These are phyloP conservation scores for Candida coquimbonensis DNA, from an alignment of 805 yeast genomes.

Conservation along the genomic window DNA sequence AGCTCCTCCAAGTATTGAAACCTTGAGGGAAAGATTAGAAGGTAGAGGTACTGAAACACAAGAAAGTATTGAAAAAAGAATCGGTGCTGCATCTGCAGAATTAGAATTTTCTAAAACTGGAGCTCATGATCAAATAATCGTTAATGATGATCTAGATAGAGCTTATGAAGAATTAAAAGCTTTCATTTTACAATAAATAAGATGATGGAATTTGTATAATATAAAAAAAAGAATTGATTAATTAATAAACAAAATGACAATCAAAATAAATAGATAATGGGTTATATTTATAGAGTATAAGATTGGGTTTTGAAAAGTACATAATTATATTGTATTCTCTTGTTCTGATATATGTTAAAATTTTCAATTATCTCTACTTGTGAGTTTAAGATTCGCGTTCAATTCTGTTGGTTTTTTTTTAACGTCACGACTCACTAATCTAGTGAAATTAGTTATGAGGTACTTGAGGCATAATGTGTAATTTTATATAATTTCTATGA, in stretches of 20 bases:
- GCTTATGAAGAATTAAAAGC: constrained; percentile 78
- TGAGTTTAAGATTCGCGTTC: too few species aligned
- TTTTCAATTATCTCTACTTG: too few species aligned
- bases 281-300: too few species aligned
- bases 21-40: constrained; percentile 63
- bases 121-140: constrained; percentile 83
- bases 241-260: neutral
- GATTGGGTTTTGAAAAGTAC: too few species aligned
- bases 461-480: too few species aligned
- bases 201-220: neutral
- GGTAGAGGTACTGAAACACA: constrained; percentile 94
- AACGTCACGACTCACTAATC: too few species aligned
- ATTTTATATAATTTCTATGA: too few species aligned
- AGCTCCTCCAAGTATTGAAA: constrained; percentile 89
- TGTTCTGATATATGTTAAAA: too few species aligned
- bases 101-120: constrained; percentile 85
- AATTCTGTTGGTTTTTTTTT: too few species aligned
- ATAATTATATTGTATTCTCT: too few species aligned
- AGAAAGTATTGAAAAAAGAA: constrained; percentile 77
- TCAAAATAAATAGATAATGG: too few species aligned
- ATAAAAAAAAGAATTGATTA: neutral
- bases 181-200: constrained; percentile 49
- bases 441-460: too few species aligned
- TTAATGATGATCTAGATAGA: constrained; percentile 85
- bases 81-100: constrained; percentile 83